These are phyloP conservation scores for Epichloe amarillans DNA, from an alignment of 2,329 filamentous ascomycete species.

Conservation along the genomic window DNA sequence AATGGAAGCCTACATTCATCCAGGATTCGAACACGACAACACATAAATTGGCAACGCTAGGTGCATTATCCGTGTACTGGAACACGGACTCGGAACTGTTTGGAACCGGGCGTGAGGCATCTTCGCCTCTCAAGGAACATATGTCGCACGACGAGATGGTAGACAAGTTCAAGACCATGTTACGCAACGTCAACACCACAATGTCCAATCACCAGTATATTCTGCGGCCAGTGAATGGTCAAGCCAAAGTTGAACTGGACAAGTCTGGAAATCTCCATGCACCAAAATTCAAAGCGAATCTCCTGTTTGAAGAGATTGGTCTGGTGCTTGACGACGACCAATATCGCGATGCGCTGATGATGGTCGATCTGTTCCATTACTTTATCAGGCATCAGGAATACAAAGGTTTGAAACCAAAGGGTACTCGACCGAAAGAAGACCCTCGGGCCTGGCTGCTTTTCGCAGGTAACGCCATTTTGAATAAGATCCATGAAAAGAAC, in stretches of 20 bases:
- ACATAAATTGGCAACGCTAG: constrained; percentile 86
- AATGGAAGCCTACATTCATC: constrained; percentile 94
- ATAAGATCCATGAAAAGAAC: constrained; percentile 92
- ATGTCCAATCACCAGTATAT: constrained; percentile 71
- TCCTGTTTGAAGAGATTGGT: constrained; percentile 94
- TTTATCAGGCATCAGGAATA: constrained; percentile 97
- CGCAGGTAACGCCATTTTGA: constrained; percentile 75
- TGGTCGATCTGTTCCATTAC: constrained; percentile 96
- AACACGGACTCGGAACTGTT: constrained; percentile 84
- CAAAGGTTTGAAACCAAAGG: constrained; percentile 80
- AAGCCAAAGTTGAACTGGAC: constrained; percentile 87
- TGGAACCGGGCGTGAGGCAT: constrained; percentile 63
- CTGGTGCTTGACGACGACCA: constrained; percentile 96
- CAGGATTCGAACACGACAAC: constrained; percentile 72
- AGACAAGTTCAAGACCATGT: constrained; percentile 62
- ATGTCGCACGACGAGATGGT: constrained; percentile 67
- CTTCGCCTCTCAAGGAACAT: constrained; percentile 32
- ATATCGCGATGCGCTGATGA: constrained; percentile 94
- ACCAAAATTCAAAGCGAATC: constrained; percentile 78
- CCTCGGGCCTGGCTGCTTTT: constrained; percentile 87
- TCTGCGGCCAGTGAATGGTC: constrained; percentile 85
- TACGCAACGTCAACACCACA: constrained; percentile 53
- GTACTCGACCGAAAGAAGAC: constrained; percentile 68
- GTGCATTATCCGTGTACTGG: constrained; percentile 91
- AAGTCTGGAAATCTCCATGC: constrained; percentile 71